Evolutionary conservation across 192 early-diverging fungal species (phyloP).

Genomic region (Gigaspora rosea): DNA sequence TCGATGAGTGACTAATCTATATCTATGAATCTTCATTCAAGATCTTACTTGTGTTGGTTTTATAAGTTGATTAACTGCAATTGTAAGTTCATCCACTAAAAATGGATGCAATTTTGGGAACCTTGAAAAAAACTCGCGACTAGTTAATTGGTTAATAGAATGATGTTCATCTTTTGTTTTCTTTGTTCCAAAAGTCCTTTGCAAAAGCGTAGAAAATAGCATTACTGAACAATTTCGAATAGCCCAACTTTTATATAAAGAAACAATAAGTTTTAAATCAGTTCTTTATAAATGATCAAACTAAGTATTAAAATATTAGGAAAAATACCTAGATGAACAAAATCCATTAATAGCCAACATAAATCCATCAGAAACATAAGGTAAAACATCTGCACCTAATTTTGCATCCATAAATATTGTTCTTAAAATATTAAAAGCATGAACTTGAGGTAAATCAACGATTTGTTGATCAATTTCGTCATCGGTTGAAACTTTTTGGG

Average conservation of each 20-base stretch:
- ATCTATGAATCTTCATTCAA: not conserved
- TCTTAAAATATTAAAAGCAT: conserved; percentile 89
- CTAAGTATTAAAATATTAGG: not conserved
- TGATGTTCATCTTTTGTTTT: conserved; percentile 72
- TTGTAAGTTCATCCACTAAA: conserved; percentile 71
- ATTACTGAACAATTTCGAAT: conserved; percentile 93
- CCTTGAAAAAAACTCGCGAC: conserved; percentile 88
- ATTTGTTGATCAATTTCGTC: conserved; percentile 53
- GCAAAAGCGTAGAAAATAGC: conserved; percentile 84
- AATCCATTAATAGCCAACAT: conserved; percentile 80
- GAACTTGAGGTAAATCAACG: conserved; percentile 88
- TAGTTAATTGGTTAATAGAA: conserved; percentile 75
- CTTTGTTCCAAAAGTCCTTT: conserved; percentile 84
- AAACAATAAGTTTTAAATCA: not conserved
- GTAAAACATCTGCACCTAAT: conserved; percentile 70
- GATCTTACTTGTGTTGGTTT: conserved; percentile 23
- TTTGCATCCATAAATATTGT: conserved; percentile 82
- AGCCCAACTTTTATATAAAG: conserved; percentile 65
- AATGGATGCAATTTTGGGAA: conserved; percentile 80
- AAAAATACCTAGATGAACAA: conserved; percentile 58
- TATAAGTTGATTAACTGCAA: conserved; percentile 65
- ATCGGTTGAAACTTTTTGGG: conserved; percentile 20
- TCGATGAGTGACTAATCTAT: too few species aligned
- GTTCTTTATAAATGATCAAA: not conserved
- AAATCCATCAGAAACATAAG: conserved; percentile 77